phyloP scores from a whole-genome alignment of 2,329 filamentous ascomycete species.

The Calonectria honghensis region DNA sequence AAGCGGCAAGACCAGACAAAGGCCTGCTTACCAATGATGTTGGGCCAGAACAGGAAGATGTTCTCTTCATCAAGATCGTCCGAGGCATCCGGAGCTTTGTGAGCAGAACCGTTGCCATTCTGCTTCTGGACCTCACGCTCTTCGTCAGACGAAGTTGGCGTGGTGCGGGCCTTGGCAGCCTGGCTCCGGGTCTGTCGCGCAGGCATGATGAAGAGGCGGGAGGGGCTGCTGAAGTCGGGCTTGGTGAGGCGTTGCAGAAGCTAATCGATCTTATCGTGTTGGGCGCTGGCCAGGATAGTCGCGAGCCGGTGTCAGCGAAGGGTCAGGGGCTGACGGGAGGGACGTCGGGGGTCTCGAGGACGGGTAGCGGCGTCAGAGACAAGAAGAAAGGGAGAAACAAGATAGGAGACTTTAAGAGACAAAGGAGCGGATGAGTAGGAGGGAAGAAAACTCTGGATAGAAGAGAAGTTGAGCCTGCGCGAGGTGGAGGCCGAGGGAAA shows the following conservation, averaged over 20 bases:
- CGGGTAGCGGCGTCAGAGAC: slow-evolving; percentile 1
- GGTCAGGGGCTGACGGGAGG: slow-evolving; percentile 50
- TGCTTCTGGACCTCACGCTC: slow-evolving; percentile 56
- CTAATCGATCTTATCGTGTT: slow-evolving; percentile 52
- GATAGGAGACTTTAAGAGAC: slow-evolving; percentile 9
- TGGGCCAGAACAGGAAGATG: slow-evolving; percentile 88
- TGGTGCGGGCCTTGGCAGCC: slow-evolving; percentile 59
- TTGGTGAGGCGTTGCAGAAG: slow-evolving; percentile 43
- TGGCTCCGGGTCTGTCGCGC: slow-evolving; percentile 63
- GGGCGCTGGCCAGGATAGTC: slow-evolving; percentile 48
- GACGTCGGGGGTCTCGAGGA: slow-evolving; percentile 46
- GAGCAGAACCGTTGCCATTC: slow-evolving; percentile 69
- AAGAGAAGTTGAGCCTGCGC: slow-evolving; percentile 40
- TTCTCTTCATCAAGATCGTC: slow-evolving; percentile 75
- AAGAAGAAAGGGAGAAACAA: slow-evolving; percentile 17
- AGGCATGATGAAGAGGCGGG: slow-evolving; percentile 58
- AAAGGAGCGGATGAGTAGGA: slow-evolving; percentile 56
- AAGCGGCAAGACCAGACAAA: slow-evolving; percentile 9
- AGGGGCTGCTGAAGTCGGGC: slow-evolving; percentile 38
- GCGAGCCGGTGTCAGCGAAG: slow-evolving; percentile 48
- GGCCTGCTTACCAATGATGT: slow-evolving; percentile 81
- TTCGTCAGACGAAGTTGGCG: slow-evolving; percentile 55
- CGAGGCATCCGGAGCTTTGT: slow-evolving; percentile 59
- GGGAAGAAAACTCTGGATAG: slow-evolving; percentile 37
- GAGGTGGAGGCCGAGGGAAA: slow-evolving; percentile 34